Percentiles rank a stretch among this genome's conserved stretches.
Conservation (phyloP, 441 rosid genomes). For the Pelargonium australe region DNA sequence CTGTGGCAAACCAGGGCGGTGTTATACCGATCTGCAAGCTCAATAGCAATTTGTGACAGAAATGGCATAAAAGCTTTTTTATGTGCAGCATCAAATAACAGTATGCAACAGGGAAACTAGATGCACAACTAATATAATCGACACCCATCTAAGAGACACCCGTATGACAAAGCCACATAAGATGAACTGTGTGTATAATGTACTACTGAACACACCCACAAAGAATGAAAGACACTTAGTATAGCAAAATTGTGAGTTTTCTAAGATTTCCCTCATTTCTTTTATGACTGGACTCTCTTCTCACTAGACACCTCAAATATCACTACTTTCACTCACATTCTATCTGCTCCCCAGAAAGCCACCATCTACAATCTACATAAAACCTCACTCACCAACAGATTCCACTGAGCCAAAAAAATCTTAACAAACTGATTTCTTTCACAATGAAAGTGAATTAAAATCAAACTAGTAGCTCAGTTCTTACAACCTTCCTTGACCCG, state of each 20-base stretch:
- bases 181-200: background rate
- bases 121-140: background rate
- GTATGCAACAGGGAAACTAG: background rate
- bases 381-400: background rate
- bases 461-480: background rate
- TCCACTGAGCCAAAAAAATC: background rate
- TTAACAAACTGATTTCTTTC: background rate
- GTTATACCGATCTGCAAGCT: slow-evolving; percentile 86
- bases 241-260: no score
- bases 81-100: slow-evolving; percentile 4
- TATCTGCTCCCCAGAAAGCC: background rate
- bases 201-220: background rate
- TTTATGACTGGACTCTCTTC: no score
- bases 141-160: background rate
- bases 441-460: background rate
- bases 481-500: background rate
- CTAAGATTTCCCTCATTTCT: no score
- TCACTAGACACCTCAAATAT: background rate
- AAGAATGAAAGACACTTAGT: no score
- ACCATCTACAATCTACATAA: background rate
- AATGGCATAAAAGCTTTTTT: slow-evolving; percentile 6
- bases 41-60: slow-evolving; percentile 43
- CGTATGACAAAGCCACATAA: background rate
- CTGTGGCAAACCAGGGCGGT: slow-evolving; percentile 99
- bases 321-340: background rate